Conservation (phyloP, 2,329 filamentous ascomycete species). For the Trichoderma harzianum region DNA sequence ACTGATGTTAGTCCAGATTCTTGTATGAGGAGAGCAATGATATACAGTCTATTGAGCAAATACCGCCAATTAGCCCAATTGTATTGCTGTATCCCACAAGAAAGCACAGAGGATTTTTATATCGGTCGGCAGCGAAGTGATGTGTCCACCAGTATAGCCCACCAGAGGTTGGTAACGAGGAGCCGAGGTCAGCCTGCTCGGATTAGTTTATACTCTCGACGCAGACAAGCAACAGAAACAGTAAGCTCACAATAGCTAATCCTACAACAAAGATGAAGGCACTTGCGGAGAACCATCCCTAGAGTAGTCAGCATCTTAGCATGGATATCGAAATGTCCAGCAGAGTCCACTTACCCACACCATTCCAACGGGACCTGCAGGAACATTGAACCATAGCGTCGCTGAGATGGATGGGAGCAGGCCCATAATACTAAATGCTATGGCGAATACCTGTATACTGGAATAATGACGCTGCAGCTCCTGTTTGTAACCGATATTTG, state of each 20-base stretch:
- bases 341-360: neutral
- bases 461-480: constrained; percentile 2
- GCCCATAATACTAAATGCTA: constrained; percentile 5
- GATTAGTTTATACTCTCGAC: neutral
- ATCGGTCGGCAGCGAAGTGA: neutral
- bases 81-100: constrained; percentile 3
- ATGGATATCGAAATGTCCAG: neutral
- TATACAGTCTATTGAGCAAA: constrained; percentile 5
- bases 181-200: neutral
- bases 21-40: neutral
- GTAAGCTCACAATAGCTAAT: neutral
- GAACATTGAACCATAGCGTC: neutral
- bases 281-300: constrained; percentile 12
- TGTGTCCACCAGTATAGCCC: constrained; percentile 10
- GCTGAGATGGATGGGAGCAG: neutral
- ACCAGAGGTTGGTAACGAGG: neutral
- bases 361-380: constrained; percentile 1
- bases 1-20: neutral
- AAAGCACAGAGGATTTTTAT: neutral
- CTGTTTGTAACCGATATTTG: neutral
- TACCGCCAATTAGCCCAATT: neutral
- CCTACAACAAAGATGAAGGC: neutral
- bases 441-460: neutral
- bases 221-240: neutral
- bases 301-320: neutral